Evolutionary conservation across 176 grass and related monocot genomes (phyloP), one percentile per base, ranked within the genome.

Genomic region (Puya raimondii): DNA sequence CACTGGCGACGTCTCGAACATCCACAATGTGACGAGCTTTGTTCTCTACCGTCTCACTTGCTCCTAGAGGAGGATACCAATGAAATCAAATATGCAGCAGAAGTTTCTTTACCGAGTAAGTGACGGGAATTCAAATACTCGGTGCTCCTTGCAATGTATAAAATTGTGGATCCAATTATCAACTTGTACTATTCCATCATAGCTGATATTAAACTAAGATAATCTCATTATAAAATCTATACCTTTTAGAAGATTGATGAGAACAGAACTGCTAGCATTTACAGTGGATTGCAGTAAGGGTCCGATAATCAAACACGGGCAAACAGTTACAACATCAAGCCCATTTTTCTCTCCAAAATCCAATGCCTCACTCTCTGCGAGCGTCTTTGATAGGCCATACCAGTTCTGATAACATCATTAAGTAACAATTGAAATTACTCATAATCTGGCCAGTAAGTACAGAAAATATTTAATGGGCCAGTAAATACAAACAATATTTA

Each of bases 1-100:
- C 91, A n/a, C 66, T 70, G 3, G 66, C 88, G 23, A 91, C 65
- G 74, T 96, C 92, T 50, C 80, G 74, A 22, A 88, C 92, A 79
- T 88, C 88, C 75, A 91, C 88, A 53, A 86, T 22, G 74, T 78
- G 76, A 67, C 50, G 59, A 47, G 6, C 12, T 16, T 23, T 68
- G 10, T 2, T 49, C 47, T 65, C 53, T 48, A 12, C 3, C 0
- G 69, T 63, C 17, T n/a, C 14, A 1, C 1, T 15, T 1, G 23
- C 2, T 50, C 21, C 27, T 20, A 23, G 13, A 70, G 2, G 10
- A 50, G 15, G 14, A 18, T 58, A 9, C 7, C 16, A 58, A 58
- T 9, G 6, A 58, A 8, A 20, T n/a, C 12, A 15, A 25, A 15
- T 48, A 25, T 47, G 9, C 16, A n/a, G 18, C 10, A 4, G 42